Base-by-base conservation (phyloP, 2,329 filamentous ascomycete genomes). In the Paraphoma sp. region DNA sequence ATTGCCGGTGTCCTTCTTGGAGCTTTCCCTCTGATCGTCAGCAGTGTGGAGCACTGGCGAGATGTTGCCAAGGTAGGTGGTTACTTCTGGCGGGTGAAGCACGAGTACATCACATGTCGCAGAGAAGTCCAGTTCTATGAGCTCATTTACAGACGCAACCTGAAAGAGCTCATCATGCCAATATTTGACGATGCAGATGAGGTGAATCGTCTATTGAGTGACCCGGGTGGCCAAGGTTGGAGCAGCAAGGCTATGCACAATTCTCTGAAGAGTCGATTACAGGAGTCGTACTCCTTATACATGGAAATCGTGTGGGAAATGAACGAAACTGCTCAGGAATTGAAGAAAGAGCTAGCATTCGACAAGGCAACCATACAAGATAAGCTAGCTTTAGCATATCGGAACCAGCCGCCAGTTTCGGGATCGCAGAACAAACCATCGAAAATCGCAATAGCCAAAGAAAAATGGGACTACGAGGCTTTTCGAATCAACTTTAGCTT, bases 401-500 rank as follows among this genome's bases (percentile, higher is more conserved):
- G 30, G 38, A 31, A 42, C 38, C 50, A 7, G 16, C 50, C 31
- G 47, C 23, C 23, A 16, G 14, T 16, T 42, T 6, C 47, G 57
- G 40, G 36, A 38, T 6, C 45, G 17, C 30, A 46, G 10, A 56
- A 5, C 17, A 58, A 45, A 41, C 43, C 12, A 6, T 43, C 23
- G 14, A 47, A 18, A 9, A 1, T 47, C n/a, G 17, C 45, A 3
- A n/a, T 8, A 2, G 30, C n/a, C 10, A 47, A 47, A 30, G 30
- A 7, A 1, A 48, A 29, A 40, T 14, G 17, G 16, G 18, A 65
- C 44, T 65, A 65, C 29, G 50, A 67, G 28, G 45, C 23, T 16
- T 68, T 63, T 30, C 54, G 64, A 18, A 5, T 56, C 44, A 63
- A 57, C 40, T 68, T 68, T 36, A 65, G 62, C 36, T 28, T 67